A percentile compares a stretch with the other conserved stretches of the same genome.
These are phyloP conservation scores for Dysphania ambrosioides DNA, from an alignment of 148 eudicot genomes.

Conservation along the genomic window DNA sequence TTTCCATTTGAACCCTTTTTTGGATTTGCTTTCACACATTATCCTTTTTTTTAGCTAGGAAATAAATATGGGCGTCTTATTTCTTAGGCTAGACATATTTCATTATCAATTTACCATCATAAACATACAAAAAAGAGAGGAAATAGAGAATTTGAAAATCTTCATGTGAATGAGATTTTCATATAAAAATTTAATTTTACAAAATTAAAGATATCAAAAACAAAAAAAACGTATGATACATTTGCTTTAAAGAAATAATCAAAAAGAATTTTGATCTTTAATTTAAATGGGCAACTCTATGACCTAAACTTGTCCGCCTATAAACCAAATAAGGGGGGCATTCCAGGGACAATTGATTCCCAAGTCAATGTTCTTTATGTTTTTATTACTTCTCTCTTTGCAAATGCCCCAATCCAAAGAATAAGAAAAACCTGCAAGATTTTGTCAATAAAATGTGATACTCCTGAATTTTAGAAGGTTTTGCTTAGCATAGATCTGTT, in stretches of 20 bases:
- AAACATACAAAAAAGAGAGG: too few species aligned
- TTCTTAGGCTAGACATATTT: too few species aligned
- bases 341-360: neutral
- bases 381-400: conserved; percentile 14
- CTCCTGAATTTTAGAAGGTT: neutral
- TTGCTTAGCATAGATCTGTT: conserved; percentile 57
- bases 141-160: too few species aligned
- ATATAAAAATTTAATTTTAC: conserved; percentile 17
- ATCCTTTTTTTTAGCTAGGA: too few species aligned
- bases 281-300: neutral
- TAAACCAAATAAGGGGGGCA: conserved; percentile 21
- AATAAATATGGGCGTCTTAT: too few species aligned
- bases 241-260: conserved; percentile 22
- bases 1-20: too few species aligned
- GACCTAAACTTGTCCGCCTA: conserved; percentile 16
- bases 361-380: neutral
- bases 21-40: too few species aligned
- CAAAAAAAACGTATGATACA: conserved; percentile 30
- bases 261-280: conserved; percentile 8
- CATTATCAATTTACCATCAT: too few species aligned
- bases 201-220: conserved; percentile 3
- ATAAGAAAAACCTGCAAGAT: conserved; percentile 10
- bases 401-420: conserved; percentile 10
- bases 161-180: conserved; percentile 32
- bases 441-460: neutral